Base-by-base conservation (phyloP, 176 grass and related monocot species). In the Carex scoparia region DNA sequence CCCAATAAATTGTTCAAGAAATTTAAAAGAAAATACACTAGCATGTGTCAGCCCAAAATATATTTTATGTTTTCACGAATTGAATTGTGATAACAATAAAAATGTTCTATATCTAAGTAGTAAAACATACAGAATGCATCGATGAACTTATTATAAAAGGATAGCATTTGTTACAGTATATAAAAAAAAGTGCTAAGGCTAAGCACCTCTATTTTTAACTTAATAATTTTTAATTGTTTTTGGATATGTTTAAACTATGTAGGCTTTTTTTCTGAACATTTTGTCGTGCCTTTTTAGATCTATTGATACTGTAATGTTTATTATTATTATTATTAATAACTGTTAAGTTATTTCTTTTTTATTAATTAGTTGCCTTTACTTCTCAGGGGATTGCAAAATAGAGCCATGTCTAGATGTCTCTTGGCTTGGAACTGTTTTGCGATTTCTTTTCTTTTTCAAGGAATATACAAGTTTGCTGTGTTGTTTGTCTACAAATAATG, bases 401-500 rank as follows among this genome's bases (percentile, higher is more conserved):
- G 13, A 56, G 74, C 74, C 51, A 78, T 23, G 23, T 23, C 28
- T 32, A 78, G 74, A 78, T 35, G 74, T 78, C 12, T 32, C n/a
- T 71, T 16, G 51, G 74, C 53, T 56, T 78, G 57, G 23, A 56
- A 32, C 3, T 78, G 7, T 78, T 78, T 78, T 57, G 51, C 27
- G 56, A 57, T 78, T 78, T 8, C 11, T 32, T 37, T 37, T 37
- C 2, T 37, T 37, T 37, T 54, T 31, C 16, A 56, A 77, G 73
- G 57, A 33, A 30, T 57, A 40, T 55, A 78, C 73, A 77, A 23
- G 23, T 23, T 23, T 23, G 23, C 28, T 57, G 49, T 78, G 13
- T 78, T 2, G 5, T 78, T 57, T 78, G 74, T 14, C 11, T 78
- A 57, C 74, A 78, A 78, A 78, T 78, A 78, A 78, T 78, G 74